Conservation (phyloP, 1,284 basidiomycete genomes). For the Cutaneotrichosporon sp. region DNA sequence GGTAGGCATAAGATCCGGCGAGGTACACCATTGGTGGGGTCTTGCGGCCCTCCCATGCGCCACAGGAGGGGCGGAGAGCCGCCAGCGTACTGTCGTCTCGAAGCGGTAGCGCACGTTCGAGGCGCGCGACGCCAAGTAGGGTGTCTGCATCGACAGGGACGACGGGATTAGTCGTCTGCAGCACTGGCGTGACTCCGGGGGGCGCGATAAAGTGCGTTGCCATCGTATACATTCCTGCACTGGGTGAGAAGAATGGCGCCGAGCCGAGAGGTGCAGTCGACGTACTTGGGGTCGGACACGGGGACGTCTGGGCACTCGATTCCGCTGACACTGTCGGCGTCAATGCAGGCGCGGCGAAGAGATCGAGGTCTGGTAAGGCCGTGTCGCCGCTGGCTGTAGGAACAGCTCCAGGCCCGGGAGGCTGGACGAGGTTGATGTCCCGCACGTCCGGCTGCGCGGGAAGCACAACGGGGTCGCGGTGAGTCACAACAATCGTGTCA, state of each 20-base stretch:
- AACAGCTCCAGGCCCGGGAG: background rate
- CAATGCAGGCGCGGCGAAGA: constrained; percentile 1
- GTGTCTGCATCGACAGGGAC: constrained; percentile 53
- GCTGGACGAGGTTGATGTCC: constrained; percentile 61
- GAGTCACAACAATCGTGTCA: constrained; percentile 62
- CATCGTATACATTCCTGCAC: constrained; percentile 54
- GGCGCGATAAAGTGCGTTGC: constrained; percentile 56
- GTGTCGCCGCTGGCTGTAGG: background rate
- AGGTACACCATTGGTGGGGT: constrained; percentile 28
- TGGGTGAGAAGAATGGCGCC: constrained; percentile 30
- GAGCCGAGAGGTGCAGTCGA: background rate
- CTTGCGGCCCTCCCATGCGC: background rate
- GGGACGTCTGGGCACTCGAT: constrained; percentile 3
- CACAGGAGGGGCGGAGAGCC: constrained; percentile 10
- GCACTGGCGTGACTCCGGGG: constrained; percentile 42
- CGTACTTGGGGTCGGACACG: constrained; percentile 6
- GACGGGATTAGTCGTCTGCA: constrained; percentile 70
- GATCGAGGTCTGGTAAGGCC: no score
- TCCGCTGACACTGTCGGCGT: constrained; percentile 2
- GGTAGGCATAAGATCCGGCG: constrained; percentile 46
- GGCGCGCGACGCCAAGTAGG: constrained; percentile 57
- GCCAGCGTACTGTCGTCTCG: constrained; percentile 16
- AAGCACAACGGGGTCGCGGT: constrained; percentile 59
- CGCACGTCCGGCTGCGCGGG: constrained; percentile 56
- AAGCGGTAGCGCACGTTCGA: constrained; percentile 55